Percentiles rank a stretch among this genome's conserved stretches.
These are phyloP conservation scores for Saitozyma podzolica DNA, from an alignment of 768 basidiomycete species.

Conservation along the genomic window DNA sequence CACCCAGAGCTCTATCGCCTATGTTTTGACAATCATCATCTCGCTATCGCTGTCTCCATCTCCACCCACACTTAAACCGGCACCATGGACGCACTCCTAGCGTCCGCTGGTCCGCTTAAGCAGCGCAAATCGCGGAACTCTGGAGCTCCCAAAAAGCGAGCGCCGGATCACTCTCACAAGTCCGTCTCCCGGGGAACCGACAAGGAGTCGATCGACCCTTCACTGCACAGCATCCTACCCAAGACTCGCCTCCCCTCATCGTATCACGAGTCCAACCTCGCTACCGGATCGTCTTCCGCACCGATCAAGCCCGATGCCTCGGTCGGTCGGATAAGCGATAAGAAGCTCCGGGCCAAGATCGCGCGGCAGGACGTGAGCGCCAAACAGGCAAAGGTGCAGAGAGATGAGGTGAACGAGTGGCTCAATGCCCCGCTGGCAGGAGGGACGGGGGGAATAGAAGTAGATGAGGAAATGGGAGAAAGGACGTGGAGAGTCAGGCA, in stretches of 20 bases:
- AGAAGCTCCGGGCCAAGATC: slow-evolving; percentile 72
- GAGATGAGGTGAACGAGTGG: slow-evolving; percentile 53
- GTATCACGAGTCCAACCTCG: slow-evolving; percentile 59
- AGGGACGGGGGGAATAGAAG: slow-evolving; percentile 70
- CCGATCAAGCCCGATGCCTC: slow-evolving; percentile 37
- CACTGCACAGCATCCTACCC: slow-evolving; percentile 61
- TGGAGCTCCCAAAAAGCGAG: too few relatives aligned
- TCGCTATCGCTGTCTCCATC: background rate
- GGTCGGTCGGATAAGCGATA: slow-evolving; percentile 64
- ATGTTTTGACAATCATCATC: background rate
- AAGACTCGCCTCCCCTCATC: slow-evolving; percentile 70
- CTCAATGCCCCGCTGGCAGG: slow-evolving; percentile 59
- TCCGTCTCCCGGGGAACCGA: slow-evolving; percentile 37
- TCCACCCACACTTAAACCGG: background rate
- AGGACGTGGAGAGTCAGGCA: slow-evolving; percentile 86
- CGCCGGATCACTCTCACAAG: slow-evolving; percentile 33
- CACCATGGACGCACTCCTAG: slow-evolving; percentile 70
- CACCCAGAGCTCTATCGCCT: background rate
- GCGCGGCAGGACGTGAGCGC: slow-evolving; percentile 58
- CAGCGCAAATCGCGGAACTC: slow-evolving; percentile 8
- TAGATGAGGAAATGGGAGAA: slow-evolving; percentile 73
- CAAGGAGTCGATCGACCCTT: slow-evolving; percentile 57
- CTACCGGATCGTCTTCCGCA: slow-evolving; percentile 54
- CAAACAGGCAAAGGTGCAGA: slow-evolving; percentile 59
- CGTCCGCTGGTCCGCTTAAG: slow-evolving; percentile 57